Base-by-base conservation (phyloP, 176 grass and related monocot genomes). In the Lolium perenne region DNA sequence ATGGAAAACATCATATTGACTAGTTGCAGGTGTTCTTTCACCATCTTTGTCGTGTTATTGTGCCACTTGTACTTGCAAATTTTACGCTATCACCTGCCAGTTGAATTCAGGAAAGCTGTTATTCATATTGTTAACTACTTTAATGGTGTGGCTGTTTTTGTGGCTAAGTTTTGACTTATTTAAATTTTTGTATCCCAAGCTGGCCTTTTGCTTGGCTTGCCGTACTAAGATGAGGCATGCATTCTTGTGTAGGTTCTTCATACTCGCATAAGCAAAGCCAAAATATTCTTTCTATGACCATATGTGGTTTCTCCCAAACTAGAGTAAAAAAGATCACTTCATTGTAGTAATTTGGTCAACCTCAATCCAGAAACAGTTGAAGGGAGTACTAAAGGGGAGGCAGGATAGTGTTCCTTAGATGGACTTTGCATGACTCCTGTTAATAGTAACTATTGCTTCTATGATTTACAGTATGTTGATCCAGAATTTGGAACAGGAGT, bases 401-500 rank as follows among this genome's bases (percentile, higher is more conserved):
- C 71, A 71, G 15, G 73, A 25, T 76, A 41, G 22, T 57, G 41
- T 71, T 81, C 61, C 20, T 64, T 29, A 10, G 18, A 41, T 17
- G 43, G 15, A 79, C 38, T 65, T 50, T 83, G 18, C 77, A 71
- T 26, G n/a, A 38, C 45, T 87, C n/a, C 10, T 69, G 51, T 87
- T 43, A 80, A 80, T 49, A 68, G 18, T 69, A 78, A 80, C 74
- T 43, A 70, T 84, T 72, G 72, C 58, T 85, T 86, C 80, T 90
- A 49, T 83, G 61, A 78, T 92, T 67, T 84, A 85, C 90, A 98
- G 96, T 88, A 95, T 80, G 96, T 98, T 76, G 93, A 98, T 94
- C 92, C 86, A 95, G 96, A 95, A 92, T 98, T 98, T 92, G 96
- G 96, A 86, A 98, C 96, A 77, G 96, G 96, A 85, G 91, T 95